A percentile compares a stretch with the other conserved stretches of the same genome.
Conservation (phyloP, 805 yeast species). For the Yamadazyma paraphyllophila region DNA sequence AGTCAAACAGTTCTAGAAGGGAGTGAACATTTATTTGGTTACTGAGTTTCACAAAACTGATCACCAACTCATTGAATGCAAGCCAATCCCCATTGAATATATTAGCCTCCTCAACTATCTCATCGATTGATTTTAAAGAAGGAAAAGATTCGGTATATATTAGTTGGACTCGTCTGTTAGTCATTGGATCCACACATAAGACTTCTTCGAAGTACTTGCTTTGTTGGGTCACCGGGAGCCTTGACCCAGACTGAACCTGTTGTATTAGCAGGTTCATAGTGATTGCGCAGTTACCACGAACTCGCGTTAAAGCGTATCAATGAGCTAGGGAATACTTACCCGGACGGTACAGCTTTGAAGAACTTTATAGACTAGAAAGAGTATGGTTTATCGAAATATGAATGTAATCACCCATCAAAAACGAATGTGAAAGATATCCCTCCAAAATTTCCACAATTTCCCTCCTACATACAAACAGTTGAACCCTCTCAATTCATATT, state of each 20-base stretch:
- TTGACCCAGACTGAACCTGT: conserved; percentile 5
- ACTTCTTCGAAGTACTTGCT: conserved; percentile 3
- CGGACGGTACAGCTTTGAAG: no score
- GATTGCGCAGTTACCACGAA: neutral
- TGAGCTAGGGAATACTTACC: no score
- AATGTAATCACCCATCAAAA: no score
- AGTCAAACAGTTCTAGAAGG: conserved; percentile 51
- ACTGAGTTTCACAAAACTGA: conserved; percentile 47
- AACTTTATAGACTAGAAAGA: no score
- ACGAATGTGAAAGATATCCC: no score
- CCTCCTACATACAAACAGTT: no score
- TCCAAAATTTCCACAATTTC: no score
- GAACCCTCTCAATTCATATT: no score
- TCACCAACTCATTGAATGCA: conserved; percentile 45
- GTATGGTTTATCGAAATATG: no score
- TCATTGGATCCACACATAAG: conserved; percentile 15
- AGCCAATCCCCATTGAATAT: conserved; percentile 36
- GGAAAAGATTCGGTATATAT: conserved; percentile 7
- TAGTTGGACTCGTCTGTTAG: conserved; percentile 6
- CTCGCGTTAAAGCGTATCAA: neutral
- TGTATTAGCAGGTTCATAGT: conserved; percentile 13
- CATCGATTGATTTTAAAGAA: conserved; percentile 1
- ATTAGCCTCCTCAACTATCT: conserved; percentile 3
- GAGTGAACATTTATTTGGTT: conserved; percentile 56
- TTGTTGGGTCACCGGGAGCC: conserved; percentile 9